These are phyloP conservation scores for Orbilia blumenaviensis DNA, from an alignment of 2,329 filamentous ascomycete species.

Conservation along the genomic window DNA sequence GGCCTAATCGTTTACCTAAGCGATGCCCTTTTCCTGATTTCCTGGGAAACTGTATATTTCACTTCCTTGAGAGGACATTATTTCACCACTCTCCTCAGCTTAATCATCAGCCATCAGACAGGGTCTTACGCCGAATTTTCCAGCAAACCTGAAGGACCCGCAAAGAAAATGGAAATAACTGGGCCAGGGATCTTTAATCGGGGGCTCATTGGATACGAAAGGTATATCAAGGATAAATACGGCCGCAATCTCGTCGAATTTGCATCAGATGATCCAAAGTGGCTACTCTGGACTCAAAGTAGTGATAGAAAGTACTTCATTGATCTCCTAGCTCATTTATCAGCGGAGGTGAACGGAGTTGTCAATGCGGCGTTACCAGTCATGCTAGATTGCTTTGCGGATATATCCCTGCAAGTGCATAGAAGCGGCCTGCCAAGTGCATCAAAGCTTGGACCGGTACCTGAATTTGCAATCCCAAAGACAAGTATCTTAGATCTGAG, in stretches of 20 bases:
- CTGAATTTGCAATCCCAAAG: neutral
- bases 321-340: neutral
- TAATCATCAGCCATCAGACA: no score
- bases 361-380: neutral
- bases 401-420: neutral
- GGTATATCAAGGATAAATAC: neutral
- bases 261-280: neutral
- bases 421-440: neutral
- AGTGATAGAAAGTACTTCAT: no score
- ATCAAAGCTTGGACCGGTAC: neutral
- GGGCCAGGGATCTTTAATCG: neutral
- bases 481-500: neutral
- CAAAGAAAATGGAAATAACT: neutral
- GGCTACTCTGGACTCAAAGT: neutral
- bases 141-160: no score
- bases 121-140: neutral
- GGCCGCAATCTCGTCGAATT: neutral
- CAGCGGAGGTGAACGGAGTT: neutral
- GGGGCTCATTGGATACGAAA: neutral
- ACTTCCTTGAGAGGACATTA: no score
- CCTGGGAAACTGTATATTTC: neutral
- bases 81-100: no score
- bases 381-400: constrained; percentile 20
- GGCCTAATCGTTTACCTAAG: no score
- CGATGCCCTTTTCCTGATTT: no score